Evolutionary conservation across 805 yeast genomes (phyloP), one percentile per base, ranked within the genome.

Genomic region (Candida ipomoeae): DNA sequence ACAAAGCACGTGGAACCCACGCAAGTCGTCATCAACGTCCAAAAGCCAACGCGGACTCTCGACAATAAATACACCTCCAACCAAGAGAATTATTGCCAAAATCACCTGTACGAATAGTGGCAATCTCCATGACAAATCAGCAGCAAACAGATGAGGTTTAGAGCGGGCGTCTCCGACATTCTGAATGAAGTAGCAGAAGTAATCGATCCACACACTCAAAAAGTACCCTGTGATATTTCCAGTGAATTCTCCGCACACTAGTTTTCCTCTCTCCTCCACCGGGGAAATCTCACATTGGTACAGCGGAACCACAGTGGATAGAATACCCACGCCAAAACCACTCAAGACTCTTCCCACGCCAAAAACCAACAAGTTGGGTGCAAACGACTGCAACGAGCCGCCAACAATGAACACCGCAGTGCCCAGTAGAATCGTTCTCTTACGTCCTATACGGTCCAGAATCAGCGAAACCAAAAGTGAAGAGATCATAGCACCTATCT

Each of bases 21-120:
- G 75, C 47, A 75, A 79, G 54, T 84, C 89, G 55, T 77, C 80
- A 62, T 89, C 96, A 53, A 85, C 85, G 64, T 87, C 91, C 35
- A 91, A 70, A 47, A 91, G 73, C 96, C 96, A 90, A 57, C 96
- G 76, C 5, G 97, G 97, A 44, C 91, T 83, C 62, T 90, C 97
- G 5, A 88, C 90, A 36, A 91, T 82, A 51, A 86, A 74, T 48
- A 84, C 80, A 1, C 96, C 85, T 3, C 97, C 97, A 3, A 80
- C 55, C 29, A 83, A 82, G 26, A 90, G 70, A 5, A 85, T 69
- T 2, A 78, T 52, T 0, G 96, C 96, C 62, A 91, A 83, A 3
- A 84, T 62, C 46, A 87, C 85, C 65, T 89, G 96, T 44, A 87
- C 70, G 49, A 84, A 79, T 42, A 89, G 70, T 1, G 97, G 96